phyloP scores from a whole-genome alignment of 306 rosid genomes.

The Acmispon strigosus region DNA sequence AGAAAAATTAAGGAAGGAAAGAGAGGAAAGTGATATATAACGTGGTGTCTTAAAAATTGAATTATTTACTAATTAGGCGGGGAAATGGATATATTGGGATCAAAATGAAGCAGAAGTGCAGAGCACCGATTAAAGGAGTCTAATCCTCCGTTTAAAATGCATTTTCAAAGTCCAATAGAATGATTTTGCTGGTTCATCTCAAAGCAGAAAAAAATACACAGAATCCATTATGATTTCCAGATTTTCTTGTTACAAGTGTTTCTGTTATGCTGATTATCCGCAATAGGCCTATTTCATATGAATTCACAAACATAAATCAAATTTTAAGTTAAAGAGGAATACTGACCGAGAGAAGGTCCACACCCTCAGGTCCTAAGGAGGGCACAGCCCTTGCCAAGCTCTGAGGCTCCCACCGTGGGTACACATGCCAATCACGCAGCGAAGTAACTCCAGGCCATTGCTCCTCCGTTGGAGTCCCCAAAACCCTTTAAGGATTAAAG shows the following conservation, averaged over 20 bases:
- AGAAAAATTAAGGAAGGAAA: too few species aligned
- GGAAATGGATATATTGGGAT: neutral
- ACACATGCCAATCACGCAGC: slow-evolving; percentile 88
- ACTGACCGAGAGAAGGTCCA: slow-evolving; percentile 77
- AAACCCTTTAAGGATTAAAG: slow-evolving; percentile 37
- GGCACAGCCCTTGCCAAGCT: slow-evolving; percentile 74
- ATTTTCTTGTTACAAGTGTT: neutral
- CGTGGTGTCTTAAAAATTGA: too few species aligned
- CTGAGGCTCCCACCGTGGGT: slow-evolving; percentile 79
- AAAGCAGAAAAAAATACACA: neutral
- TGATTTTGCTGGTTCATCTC: neutral
- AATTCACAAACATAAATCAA: neutral
- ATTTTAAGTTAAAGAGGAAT: neutral
- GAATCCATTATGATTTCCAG: neutral
- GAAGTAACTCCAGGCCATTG: slow-evolving; percentile 86
- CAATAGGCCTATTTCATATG: neutral
- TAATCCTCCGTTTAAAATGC: neutral
- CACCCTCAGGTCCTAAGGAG: slow-evolving; percentile 61
- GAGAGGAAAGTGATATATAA: too few species aligned
- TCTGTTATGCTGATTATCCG: neutral
- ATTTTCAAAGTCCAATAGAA: neutral
- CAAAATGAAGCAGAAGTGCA: neutral
- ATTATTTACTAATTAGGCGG: neutral
- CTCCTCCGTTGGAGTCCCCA: slow-evolving; percentile 85
- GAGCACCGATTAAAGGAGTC: neutral